These are phyloP conservation scores for Kodamaea leandrae DNA, from an alignment of 805 yeast species.

Conservation along the genomic window DNA sequence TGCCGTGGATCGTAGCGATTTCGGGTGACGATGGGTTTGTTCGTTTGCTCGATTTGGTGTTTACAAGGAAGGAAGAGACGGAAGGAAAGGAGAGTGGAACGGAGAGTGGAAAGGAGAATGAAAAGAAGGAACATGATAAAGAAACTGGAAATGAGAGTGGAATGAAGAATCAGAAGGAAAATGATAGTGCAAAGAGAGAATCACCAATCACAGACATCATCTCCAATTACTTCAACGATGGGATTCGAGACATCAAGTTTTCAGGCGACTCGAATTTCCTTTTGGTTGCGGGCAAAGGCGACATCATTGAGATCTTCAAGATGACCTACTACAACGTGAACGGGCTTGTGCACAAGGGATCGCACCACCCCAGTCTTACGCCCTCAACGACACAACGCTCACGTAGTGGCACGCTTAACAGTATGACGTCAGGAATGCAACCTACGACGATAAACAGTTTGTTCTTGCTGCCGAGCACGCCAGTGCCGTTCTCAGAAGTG, in stretches of 20 bases:
- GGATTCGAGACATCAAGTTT: slow-evolving; percentile 49
- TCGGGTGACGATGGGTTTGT: slow-evolving; percentile 66
- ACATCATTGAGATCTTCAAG: slow-evolving; percentile 41
- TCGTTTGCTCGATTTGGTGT: slow-evolving; percentile 51
- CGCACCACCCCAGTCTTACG: too few relatives aligned
- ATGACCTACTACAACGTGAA: slow-evolving; percentile 41
- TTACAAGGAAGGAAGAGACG: slow-evolving; percentile 22
- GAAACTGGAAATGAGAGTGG: slow-evolving; percentile 18
- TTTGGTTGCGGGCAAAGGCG: slow-evolving; percentile 53
- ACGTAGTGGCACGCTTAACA: slow-evolving; percentile 39
- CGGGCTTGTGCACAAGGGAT: slow-evolving; percentile 24
- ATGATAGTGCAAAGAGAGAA: slow-evolving; percentile 13
- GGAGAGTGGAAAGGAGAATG: slow-evolving; percentile 11
- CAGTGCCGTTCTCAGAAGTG: not conserved
- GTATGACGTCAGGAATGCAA: slow-evolving; percentile 16
- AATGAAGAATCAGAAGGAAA: not conserved
- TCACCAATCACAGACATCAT: slow-evolving; percentile 44
- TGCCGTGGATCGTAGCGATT: slow-evolving; percentile 37
- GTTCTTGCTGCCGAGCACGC: not conserved
- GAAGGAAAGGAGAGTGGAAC: slow-evolving; percentile 16
- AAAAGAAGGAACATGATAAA: slow-evolving; percentile 8
- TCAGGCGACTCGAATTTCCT: slow-evolving; percentile 50
- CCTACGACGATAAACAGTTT: slow-evolving; percentile 8
- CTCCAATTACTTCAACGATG: slow-evolving; percentile 64
- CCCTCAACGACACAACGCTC: slow-evolving; percentile 25